Base-by-base conservation (phyloP, 1,284 basidiomycete genomes). In the Fomitiporia mediterranea region DNA sequence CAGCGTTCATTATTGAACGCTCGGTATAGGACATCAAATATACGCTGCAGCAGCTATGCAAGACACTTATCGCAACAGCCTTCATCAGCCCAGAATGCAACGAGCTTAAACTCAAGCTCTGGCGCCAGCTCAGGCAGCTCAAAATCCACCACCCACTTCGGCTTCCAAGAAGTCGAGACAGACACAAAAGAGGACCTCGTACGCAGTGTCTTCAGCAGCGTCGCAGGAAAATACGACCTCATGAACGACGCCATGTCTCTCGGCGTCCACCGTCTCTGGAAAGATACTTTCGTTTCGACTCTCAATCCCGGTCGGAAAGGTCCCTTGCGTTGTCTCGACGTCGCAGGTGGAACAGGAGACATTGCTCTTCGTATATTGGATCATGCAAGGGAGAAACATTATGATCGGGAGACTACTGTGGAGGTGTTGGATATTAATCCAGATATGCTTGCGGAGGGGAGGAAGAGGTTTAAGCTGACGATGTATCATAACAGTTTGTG, bases 181-280 rank as follows among this genome's bases (percentile, higher is more conserved):
- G 84, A 88, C 47, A 71, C 80, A 44, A 97, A 91, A 65, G 86
- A 90, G 68, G 69, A 73, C 7, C 75, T 90, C 47, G 96, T 99
- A 57, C 92, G 91, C 63, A 81, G 81, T 60, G 95, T 99, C 54
- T 99, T 99, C 74, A 89, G 92, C 64, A 96, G 92, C 3, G 96
- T 99, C 54, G 94, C 97, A 40, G 91, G 91, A 39, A 92, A 85
- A 53, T 99, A 99, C 72, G 96, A 99, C 72, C 71, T 98, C 40
- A 98, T 99, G 95, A 99, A 99, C 78, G 97, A 99, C 69, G 93
- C 94, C 25, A 93, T 96, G 76, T 99, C 96, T 4, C 74, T 98
- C 58, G 97, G 97, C 32, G 89, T 99, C 25, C 97, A 99, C 69
- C 82, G 97, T 44, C 74, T 99, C 27, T 99, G 97, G 97, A 99